Conservation (phyloP, 495 filamentous ascomycete genomes). For the Aspergillus indologenus region DNA sequence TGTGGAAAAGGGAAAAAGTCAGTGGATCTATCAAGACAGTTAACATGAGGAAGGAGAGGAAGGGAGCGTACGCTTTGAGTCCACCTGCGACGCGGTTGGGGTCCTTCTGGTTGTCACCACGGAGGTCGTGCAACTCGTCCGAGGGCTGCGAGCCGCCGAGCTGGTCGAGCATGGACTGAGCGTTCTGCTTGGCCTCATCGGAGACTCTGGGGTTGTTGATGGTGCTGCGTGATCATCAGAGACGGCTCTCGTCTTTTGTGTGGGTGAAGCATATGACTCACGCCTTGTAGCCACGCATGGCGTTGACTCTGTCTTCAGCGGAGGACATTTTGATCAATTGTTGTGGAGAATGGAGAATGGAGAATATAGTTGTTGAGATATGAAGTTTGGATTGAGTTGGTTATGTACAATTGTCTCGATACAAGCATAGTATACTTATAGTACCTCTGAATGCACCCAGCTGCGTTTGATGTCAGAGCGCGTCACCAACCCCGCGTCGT, state of each 20-base stretch:
- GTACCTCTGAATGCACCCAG: background rate
- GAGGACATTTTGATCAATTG: background rate
- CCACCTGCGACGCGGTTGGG: constrained; percentile 19
- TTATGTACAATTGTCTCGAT: background rate
- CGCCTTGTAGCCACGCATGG: constrained; percentile 25
- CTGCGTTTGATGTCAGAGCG: background rate
- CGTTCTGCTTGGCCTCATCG: constrained; percentile 39
- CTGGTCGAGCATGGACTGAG: constrained; percentile 36
- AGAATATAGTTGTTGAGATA: background rate
- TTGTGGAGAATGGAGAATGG: background rate
- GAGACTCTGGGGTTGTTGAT: constrained; percentile 43
- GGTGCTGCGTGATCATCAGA: constrained; percentile 21
- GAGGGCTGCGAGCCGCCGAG: constrained; percentile 14
- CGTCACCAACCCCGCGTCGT: background rate
- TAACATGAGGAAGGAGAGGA: too few relatives aligned
- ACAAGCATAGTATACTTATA: background rate
- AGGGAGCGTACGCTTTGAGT: constrained; percentile 19
- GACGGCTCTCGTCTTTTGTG: background rate
- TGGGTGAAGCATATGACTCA: background rate
- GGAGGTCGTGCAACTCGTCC: constrained; percentile 8
- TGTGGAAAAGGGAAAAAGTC: background rate
- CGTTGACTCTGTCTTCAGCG: constrained; percentile 18
- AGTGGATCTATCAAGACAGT: too few relatives aligned
- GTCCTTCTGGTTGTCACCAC: constrained; percentile 13
- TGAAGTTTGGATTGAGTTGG: background rate